Evolutionary conservation across 148 eudicot species (phyloP).

Genomic region (Linanthus parryae): DNA sequence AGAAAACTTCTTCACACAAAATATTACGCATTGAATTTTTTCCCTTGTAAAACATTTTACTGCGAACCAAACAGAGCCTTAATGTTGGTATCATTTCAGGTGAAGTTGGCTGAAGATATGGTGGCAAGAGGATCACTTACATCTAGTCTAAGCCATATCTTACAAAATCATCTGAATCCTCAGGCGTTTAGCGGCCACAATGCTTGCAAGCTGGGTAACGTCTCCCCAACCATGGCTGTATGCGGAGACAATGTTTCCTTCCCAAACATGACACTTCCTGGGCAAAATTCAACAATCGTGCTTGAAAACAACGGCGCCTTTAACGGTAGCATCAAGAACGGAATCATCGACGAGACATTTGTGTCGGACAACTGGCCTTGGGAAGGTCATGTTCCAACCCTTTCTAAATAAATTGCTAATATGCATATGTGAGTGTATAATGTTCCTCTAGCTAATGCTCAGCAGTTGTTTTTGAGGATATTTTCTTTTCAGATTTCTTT

Average conservation of each 20-base stretch:
- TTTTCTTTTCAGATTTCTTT: no score
- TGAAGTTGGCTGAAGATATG: constrained; percentile 86
- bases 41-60: not conserved
- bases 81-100: constrained; percentile 31
- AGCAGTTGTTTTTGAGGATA: no score
- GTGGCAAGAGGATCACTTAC: constrained; percentile 75
- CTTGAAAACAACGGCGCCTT: constrained; percentile 25
- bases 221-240: constrained; percentile 37
- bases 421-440: no score
- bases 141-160: constrained; percentile 51
- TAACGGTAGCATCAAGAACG: constrained; percentile 22
- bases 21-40: not conserved
- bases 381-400: constrained; percentile 25
- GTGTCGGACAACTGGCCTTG: constrained; percentile 48
- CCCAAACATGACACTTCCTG: constrained; percentile 20
- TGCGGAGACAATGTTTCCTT: constrained; percentile 38
- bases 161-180: constrained; percentile 51
- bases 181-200: constrained; percentile 29
- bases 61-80: not conserved
- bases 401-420: constrained; percentile 39
- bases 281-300: constrained; percentile 23
- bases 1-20: not conserved
- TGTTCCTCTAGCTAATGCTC: no score
- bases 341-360: constrained; percentile 25
- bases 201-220: constrained; percentile 24